phyloP scores from a whole-genome alignment of 768 basidiomycete genomes.

The Serendipita sp. region DNA sequence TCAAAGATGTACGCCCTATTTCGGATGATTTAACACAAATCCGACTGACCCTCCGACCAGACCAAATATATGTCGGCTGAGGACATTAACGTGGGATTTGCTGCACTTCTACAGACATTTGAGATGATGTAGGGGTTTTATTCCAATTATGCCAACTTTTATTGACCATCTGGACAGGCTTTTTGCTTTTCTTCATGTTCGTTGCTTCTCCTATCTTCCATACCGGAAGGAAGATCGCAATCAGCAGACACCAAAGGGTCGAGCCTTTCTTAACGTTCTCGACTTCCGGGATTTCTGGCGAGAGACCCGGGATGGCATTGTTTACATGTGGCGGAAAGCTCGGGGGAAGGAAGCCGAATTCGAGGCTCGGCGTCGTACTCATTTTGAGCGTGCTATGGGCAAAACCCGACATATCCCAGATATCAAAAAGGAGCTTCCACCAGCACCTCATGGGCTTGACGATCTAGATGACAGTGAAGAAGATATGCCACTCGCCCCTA shows the following conservation, averaged over 20 bases:
- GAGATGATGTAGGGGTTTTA: conserved; percentile 49
- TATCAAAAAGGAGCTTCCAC: background rate
- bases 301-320: conserved; percentile 40
- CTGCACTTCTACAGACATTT: conserved; percentile 49
- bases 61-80: conserved; percentile 55
- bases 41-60: conserved; percentile 19
- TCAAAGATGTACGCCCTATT: conserved; percentile 37
- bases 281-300: conserved; percentile 53
- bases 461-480: conserved; percentile 6
- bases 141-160: conserved; percentile 8
- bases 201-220: conserved; percentile 53
- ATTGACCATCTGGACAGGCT: conserved; percentile 24
- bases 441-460: conserved; percentile 1
- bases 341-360: conserved; percentile 38
- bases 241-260: conserved; percentile 34
- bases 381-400: conserved; percentile 21
- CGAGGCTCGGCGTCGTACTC: conserved; percentile 27
- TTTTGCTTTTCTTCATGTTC: conserved; percentile 54
- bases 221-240: conserved; percentile 28
- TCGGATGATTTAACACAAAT: background rate
- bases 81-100: conserved; percentile 56
- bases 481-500: background rate
- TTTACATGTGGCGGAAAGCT: conserved; percentile 41
- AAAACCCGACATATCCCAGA: conserved; percentile 11
- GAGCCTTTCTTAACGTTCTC: conserved; percentile 45